These are phyloP conservation scores for Pythium grandisporangium DNA, from an alignment of 352 stramenopile species.

Conservation along the genomic window DNA sequence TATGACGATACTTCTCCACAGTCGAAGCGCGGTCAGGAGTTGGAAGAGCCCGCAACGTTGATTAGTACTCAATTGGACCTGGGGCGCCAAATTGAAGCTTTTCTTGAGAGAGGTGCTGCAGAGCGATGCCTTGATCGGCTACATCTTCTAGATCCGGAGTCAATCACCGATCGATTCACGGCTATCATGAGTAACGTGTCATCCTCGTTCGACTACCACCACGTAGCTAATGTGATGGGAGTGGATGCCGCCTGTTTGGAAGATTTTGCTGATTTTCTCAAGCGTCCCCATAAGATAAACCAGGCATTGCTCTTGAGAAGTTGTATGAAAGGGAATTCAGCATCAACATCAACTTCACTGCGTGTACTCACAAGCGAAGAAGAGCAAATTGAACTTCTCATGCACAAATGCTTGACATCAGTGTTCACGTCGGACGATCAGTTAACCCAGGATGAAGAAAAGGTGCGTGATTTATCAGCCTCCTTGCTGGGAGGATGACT, in stretches of 20 bases:
- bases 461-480: neutral
- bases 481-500: no score
- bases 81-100: neutral
- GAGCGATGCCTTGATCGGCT: no score
- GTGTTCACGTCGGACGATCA: conserved; percentile 77
- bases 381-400: conserved; percentile 63
- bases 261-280: conserved; percentile 15
- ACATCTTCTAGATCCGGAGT: neutral
- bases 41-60: no score
- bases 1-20: no score
- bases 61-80: neutral
- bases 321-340: no score
- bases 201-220: conserved; percentile 11
- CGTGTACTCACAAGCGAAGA: conserved; percentile 59
- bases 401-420: conserved; percentile 76
- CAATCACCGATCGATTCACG: conserved; percentile 8
- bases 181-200: conserved; percentile 16
- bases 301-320: conserved; percentile 4
- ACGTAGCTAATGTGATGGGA: conserved; percentile 7
- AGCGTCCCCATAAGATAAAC: conserved; percentile 14
- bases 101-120: no score
- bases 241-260: conserved; percentile 13
- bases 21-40: no score
- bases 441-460: conserved; percentile 34
- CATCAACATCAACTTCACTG: neutral